These are phyloP conservation scores for Podospora comata DNA, from an alignment of 495 filamentous ascomycete genomes.

Conservation along the genomic window DNA sequence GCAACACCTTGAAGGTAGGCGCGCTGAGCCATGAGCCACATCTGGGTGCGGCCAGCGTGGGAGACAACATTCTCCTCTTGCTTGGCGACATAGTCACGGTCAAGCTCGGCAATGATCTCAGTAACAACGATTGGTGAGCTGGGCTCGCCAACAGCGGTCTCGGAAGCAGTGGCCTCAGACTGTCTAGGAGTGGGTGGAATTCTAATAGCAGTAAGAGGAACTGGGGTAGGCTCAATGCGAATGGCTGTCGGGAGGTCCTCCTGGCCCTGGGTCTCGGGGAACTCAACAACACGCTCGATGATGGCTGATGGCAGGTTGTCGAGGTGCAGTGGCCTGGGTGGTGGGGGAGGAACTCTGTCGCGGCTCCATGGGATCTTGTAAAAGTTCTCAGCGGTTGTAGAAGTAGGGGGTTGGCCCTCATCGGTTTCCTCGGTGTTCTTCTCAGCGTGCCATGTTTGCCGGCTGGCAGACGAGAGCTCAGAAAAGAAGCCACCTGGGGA, in stretches of 20 bases:
- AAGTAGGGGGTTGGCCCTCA: slow-evolving; percentile 58
- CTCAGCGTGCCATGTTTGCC: slow-evolving; percentile 70
- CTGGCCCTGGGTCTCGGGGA: slow-evolving; percentile 44
- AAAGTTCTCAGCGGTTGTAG: slow-evolving; percentile 77
- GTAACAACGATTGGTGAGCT: slow-evolving; percentile 41
- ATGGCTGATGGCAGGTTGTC: slow-evolving; percentile 41
- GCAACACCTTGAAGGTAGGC: slow-evolving; percentile 71
- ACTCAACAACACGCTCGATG: slow-evolving; percentile 66
- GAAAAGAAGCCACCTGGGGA: slow-evolving; percentile 91
- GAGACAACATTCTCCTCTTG: slow-evolving; percentile 61
- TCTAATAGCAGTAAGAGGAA: slow-evolving; percentile 30
- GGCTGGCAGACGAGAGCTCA: slow-evolving; percentile 64
- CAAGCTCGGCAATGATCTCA: slow-evolving; percentile 62
- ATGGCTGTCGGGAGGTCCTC: slow-evolving; percentile 68
- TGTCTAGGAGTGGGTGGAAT: slow-evolving; percentile 25
- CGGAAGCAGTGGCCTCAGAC: slow-evolving; percentile 32
- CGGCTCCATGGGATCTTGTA: slow-evolving; percentile 73
- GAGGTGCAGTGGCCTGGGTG: slow-evolving; percentile 36
- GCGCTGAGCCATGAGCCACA: slow-evolving; percentile 79
- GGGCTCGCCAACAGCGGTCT: slow-evolving; percentile 33
- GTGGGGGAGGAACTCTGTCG: slow-evolving; percentile 30
- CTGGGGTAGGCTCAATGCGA: slow-evolving; percentile 33
- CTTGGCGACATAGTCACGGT: slow-evolving; percentile 64
- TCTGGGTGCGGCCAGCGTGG: slow-evolving; percentile 72
- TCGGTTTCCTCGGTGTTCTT: slow-evolving; percentile 36